Base-by-base conservation (phyloP, 129 eudicot species). In the Silybum marianum region DNA sequence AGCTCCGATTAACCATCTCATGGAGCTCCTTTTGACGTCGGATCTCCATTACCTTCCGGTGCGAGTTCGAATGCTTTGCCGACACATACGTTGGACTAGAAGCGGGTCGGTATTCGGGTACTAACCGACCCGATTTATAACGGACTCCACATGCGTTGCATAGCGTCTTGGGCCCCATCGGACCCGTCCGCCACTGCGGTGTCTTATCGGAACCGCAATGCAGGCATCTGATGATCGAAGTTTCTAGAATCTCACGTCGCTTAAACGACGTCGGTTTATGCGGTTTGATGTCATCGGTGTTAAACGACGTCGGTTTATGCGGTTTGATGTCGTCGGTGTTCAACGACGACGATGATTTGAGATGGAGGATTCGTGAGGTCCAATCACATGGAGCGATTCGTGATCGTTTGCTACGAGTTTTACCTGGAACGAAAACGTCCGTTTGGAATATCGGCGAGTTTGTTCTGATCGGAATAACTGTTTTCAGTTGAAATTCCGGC, bases 121-220 rank as follows among this genome's bases (percentile, higher is more conserved):
- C 99, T 16, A 95, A 82, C 71, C 99, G 92, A 36, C 99, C 99
- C 86, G 98, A 95, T 80, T 95, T 95, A 88, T 62, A 95, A 22
- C 98, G 84, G 23, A 95, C 99, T 18, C 99, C 99, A 75, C 99
- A 95, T 0, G 99, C 98, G 34, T 93, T 95, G 76, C 98, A 95
- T 2, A 95, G 73, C 0, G 98, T 95, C 66, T 93, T 95, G 3
- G 99, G 98, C 24, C 99, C 99, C 89, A 93, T 74, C 2, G 98
- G 99, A 7, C 99, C 99, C 2, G 97, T 85, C 40, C 99, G 78
- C 99, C 99, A 95, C 39, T 95, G 99, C 48, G 87, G 87, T 13
- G 87, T 84, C 77, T 74, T 79, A 1, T 84, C 81, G 21, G 84
- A 84, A 7, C 84, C 84, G 38, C 87, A 84, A 68, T 84, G 87